Evolutionary conservation across 306 rosid genomes (phyloP).

Genomic region (Casuarina glauca): DNA sequence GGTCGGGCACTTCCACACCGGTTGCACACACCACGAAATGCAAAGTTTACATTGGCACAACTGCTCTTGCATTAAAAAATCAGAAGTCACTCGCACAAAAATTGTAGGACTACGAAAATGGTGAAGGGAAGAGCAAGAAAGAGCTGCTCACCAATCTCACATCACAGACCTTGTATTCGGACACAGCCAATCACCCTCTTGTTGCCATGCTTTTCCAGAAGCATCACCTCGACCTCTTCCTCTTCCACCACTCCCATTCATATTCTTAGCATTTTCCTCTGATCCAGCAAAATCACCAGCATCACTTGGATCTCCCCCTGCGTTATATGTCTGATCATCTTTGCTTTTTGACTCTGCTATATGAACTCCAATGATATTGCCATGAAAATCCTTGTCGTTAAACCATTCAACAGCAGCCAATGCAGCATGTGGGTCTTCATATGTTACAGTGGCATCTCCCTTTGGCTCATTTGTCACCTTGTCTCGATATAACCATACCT

Average conservation of each 20-base stretch:
- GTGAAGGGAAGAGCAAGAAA: constrained; percentile 62
- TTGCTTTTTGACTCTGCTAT: constrained; percentile 93
- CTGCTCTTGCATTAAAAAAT: constrained; percentile 48
- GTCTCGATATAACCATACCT: constrained; percentile 88
- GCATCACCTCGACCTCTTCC: constrained; percentile 79
- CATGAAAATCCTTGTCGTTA: constrained; percentile 91
- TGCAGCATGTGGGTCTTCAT: constrained; percentile 98
- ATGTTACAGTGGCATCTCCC: constrained; percentile 97
- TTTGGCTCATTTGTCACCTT: constrained; percentile 91
- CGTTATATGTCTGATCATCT: constrained; percentile 60
- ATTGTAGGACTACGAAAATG: constrained; percentile 10
- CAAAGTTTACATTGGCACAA: constrained; percentile 94
- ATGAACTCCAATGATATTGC: constrained; percentile 76
- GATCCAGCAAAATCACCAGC: constrained; percentile 40
- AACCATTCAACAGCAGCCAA: constrained; percentile 97
- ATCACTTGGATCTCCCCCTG: constrained; percentile 50
- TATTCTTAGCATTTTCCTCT: constrained; percentile 54
- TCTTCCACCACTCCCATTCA: constrained; percentile 58
- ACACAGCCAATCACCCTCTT: constrained; percentile 98
- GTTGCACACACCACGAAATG: constrained; percentile 98
- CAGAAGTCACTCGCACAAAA: constrained; percentile 35
- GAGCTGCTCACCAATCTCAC: constrained; percentile 99
- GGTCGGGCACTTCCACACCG: constrained; percentile 99
- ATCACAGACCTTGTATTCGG: constrained; percentile 99
- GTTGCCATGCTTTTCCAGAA: constrained; percentile 94